Base-by-base conservation (phyloP, 2,329 filamentous ascomycete genomes). In the Stachybotrys chartarum region DNA sequence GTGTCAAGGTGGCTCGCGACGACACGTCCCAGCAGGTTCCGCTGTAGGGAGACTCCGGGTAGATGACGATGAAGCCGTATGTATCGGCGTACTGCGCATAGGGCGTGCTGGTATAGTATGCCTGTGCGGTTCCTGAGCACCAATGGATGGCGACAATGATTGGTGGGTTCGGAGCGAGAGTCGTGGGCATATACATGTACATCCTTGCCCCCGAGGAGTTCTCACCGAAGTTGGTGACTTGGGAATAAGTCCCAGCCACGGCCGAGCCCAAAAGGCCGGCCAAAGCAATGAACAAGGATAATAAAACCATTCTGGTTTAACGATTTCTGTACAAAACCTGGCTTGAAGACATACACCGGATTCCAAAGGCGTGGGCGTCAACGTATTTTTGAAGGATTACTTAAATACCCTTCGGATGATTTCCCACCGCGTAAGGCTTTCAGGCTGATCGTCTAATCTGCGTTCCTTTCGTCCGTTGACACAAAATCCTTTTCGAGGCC, bases 11-110 rank as follows among this genome's bases (percentile, higher is more conserved):
- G 31, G 70, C 73, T 45, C 73, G 72, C 11, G 77, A 81, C 6
- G 79, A 76, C 6, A 85, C 82, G 60, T 86, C 83, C 77, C 82
- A 86, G 69, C 83, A 86, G 45, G 66, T 74, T 39, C 72, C 74
- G 16, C 64, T 64, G 31, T 62, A 63, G 5, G 62, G 62, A 6
- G 70, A 75, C 61, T 72, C 71, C 3, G 77, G 77, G 58, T 75
- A 79, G 58, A 78, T 75, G 17, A 75, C 66, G 54, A 86, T 82
- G 67, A 80, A 84, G 47, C 80, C 81, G 52, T 80, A 72, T 31
- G 70, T 67, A 57, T 84, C 80, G 14, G 83, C 79, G 14, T 80
- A 71, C 2, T 69, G 70, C 35, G 78, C 76, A 64, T 83, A 85
- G 2, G 78, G 75, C 1, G 75, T 78, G 55, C 74, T 73, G 18